phyloP scores from a whole-genome alignment of 2,329 filamentous ascomycete species.

The Aspergillus versicolor region DNA sequence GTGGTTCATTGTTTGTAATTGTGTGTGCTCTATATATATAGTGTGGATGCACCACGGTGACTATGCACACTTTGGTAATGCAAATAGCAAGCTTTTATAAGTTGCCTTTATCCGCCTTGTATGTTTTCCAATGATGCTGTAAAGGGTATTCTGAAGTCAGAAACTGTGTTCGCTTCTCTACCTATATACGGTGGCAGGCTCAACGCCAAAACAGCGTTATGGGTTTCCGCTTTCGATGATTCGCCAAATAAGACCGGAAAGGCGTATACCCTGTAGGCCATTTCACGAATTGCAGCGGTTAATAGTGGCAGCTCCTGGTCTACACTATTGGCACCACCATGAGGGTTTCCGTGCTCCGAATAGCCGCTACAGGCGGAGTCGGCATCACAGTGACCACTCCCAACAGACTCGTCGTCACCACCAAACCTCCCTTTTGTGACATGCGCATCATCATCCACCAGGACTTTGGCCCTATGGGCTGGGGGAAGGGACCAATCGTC shows the following conservation, averaged over 20 bases:
- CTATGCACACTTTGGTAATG: neutral
- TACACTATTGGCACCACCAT: slow-evolving; percentile 7
- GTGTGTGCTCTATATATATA: neutral
- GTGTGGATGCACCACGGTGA: neutral
- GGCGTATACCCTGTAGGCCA: neutral
- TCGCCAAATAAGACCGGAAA: neutral
- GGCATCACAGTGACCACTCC: slow-evolving; percentile 13
- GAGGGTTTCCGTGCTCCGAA: slow-evolving; percentile 10
- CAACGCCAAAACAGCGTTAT: neutral
- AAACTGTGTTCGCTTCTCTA: slow-evolving; percentile 8
- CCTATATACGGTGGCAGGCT: slow-evolving; percentile 3
- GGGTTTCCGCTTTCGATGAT: slow-evolving; percentile 17
- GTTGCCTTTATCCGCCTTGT: neutral
- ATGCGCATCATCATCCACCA: slow-evolving; percentile 11
- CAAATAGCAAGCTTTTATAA: neutral
- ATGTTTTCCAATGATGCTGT: neutral
- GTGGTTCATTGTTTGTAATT: neutral
- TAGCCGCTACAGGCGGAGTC: neutral
- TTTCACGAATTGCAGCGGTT: neutral
- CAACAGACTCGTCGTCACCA: slow-evolving; percentile 4
- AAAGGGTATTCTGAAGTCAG: neutral
- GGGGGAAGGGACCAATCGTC: slow-evolving; percentile 33
- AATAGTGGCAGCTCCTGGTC: neutral
- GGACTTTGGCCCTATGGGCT: slow-evolving; percentile 23
- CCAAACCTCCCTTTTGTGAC: neutral